Base-by-base conservation (phyloP, 2,329 filamentous ascomycete genomes). In the Fusarium decemcellulare region DNA sequence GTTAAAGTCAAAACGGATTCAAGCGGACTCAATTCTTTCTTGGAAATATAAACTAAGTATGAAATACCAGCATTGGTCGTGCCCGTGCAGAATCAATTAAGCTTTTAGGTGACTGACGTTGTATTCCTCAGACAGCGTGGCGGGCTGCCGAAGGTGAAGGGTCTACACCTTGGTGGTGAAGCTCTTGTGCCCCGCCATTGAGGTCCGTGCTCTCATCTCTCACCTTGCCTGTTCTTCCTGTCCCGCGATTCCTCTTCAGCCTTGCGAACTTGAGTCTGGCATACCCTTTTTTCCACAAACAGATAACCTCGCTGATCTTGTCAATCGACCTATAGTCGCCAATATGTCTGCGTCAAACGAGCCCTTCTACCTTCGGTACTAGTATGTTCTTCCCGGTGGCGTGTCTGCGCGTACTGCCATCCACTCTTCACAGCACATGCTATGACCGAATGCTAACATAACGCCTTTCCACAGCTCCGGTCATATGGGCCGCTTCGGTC, bases 341-440 rank as follows among this genome's bases (percentile, higher is more conserved):
- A 84, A 76, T 64, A 94, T 92, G 87, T 85, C 92, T 73, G 85
- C 87, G 62, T 82, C 86, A 74, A 92, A 88, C 80, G 95, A 98
- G 76, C 91, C 92, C 8, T 98, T 99, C 80, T 99, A 99, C 78
- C 84, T 99, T 72, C 91, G 96, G 76, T 99, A 99, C 87, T 99
- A 99, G 95, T 98, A 89, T 80, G 92, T 56, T 18, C 5, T 55
- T 37, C 8, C 7, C 15, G n/a, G 12, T 15, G 27, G 30, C 23
- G 16, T 37, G 8, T 27, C 27, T 18, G 15, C 15, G 14, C 29
- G 12, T 37, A 32, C 37, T 30, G 27, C 32, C 12, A 14, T 15
- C 30, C 11, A 29, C 7, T 6, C 40, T 27, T 15, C 16, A 15
- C n/a, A n/a, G 16, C 40, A 32, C 40, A 40, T 15, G 4, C 30